Percentiles rank a stretch among this genome's conserved stretches.
Evolutionary conservation across 192 early-diverging fungal species (phyloP).

Genomic region (Jimgerdemannia lactiflua): DNA sequence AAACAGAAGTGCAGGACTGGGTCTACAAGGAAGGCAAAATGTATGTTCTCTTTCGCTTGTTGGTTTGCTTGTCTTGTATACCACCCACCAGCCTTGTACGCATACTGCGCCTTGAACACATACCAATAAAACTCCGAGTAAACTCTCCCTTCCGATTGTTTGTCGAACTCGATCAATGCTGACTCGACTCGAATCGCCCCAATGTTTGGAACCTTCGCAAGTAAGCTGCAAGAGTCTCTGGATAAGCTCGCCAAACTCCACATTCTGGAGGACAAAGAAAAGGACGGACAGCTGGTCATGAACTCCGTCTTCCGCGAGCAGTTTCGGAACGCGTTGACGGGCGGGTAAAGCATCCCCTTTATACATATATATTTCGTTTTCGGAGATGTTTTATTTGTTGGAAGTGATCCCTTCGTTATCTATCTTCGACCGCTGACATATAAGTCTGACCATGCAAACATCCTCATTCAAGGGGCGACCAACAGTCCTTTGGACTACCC

Average conservation of each 20-base stretch:
- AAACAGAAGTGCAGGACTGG: slow-evolving; percentile 47
- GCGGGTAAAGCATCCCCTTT: slow-evolving; percentile 44
- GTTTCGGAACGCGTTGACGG: slow-evolving; percentile 70
- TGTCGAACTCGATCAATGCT: too few species aligned
- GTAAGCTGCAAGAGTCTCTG: slow-evolving; percentile 61
- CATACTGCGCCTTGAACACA: neutral
- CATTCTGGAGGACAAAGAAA: slow-evolving; percentile 60
- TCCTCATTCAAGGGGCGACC: slow-evolving; percentile 54
- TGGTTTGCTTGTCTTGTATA: neutral
- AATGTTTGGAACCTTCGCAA: slow-evolving; percentile 19
- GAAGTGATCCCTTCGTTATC: too few species aligned
- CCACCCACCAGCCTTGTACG: neutral
- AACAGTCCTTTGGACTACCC: slow-evolving; percentile 83
- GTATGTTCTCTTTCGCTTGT: slow-evolving; percentile 15
- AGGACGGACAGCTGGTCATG: slow-evolving; percentile 49
- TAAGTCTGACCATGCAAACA: too few species aligned
- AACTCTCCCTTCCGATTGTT: too few species aligned
- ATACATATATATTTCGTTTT: slow-evolving; percentile 3
- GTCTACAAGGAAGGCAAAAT: slow-evolving; percentile 29
- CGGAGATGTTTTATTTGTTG: neutral
- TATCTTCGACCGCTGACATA: too few species aligned
- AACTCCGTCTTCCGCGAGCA: slow-evolving; percentile 66
- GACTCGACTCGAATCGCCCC: neutral
- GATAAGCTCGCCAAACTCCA: slow-evolving; percentile 69
- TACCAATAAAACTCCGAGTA: neutral